Evolutionary conservation across 176 grass and related monocot species (phyloP), one percentile per base, ranked within the genome.

Genomic region (Canna indica): DNA sequence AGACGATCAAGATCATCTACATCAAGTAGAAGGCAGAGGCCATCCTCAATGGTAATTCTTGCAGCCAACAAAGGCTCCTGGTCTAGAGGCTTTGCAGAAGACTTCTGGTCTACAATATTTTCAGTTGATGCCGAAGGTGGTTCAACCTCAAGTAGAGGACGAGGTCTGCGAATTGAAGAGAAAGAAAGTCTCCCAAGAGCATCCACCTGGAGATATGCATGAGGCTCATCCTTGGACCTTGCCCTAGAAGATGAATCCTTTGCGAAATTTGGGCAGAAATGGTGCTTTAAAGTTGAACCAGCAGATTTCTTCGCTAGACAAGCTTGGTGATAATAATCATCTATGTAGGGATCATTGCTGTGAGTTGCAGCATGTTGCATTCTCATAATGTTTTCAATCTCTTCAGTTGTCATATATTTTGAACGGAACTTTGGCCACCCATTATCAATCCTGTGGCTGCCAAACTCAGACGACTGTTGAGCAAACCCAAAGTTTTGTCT

Each of bases 311-410:
- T 95, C 31, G 80, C 81, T 38, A 95, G 75, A 73, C 84, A 87
- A 78, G 90, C 86, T 79, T 95, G 90, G 58, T 95, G 90, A 79
- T 90, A 95, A 66, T 95, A 90, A 72, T 95, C 90, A 72, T 95
- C 90, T 64, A 90, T 65, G 54, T 95, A 95, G 3, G 90, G 84
- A 26, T 95, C 90, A 72, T 73, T 84, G 70, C 77, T 81, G 27
- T 95, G 83, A 36, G 90, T 86, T 63, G 87, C 73, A 46, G 81
- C 86, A 60, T 87, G 81, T 82, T 90, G 90, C 86, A 90, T 82
- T 73, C 86, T 80, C 70, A 81, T 75, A 71, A 95, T 95, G 60
- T 86, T 83, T 70, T 90, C 84, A 34, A 95, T 73, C 82, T 95
- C 90, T 67, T 80, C 76, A 53, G 75, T 66, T 22, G 84, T 82